These are phyloP conservation scores for Paraphoma chrysanthemicola DNA, from an alignment of 2,329 filamentous ascomycete genomes.

Conservation along the genomic window DNA sequence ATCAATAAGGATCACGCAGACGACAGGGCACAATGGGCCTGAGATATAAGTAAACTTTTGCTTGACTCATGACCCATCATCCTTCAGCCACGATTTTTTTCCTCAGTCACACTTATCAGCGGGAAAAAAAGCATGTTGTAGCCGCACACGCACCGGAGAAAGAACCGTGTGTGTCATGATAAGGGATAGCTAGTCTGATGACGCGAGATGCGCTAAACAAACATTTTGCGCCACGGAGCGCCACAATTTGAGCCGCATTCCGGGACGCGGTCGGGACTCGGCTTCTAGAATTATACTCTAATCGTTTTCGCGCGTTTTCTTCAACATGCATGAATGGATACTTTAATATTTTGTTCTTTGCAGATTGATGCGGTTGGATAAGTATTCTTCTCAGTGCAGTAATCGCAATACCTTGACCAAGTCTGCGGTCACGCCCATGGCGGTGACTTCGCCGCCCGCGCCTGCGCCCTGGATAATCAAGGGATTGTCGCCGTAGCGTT, in stretches of 20 bases:
- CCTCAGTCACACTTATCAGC: neutral
- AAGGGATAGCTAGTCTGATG: neutral
- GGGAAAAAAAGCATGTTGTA: neutral
- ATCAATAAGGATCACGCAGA: neutral
- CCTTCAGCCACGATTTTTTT: neutral
- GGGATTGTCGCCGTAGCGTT: slow-evolving; percentile 89
- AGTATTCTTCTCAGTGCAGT: slow-evolving; percentile 60
- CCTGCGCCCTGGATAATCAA: slow-evolving; percentile 94
- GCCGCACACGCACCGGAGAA: neutral
- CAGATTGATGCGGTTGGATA: neutral
- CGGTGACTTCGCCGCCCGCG: slow-evolving; percentile 92
- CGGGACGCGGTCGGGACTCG: neutral
- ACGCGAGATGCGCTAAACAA: neutral
- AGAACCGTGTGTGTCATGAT: neutral
- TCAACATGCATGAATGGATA: too few species aligned
- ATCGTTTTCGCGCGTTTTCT: neutral
- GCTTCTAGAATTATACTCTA: neutral
- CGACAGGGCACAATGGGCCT: neutral
- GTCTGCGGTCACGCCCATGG: slow-evolving; percentile 96
- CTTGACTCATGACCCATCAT: neutral
- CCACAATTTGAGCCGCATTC: neutral
- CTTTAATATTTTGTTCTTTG: too few species aligned
- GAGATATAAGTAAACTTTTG: neutral
- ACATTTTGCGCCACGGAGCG: neutral
- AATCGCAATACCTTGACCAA: slow-evolving; percentile 85